phyloP scores from a whole-genome alignment of 148 eudicot genomes.

The Fagopyrum esculentum region DNA sequence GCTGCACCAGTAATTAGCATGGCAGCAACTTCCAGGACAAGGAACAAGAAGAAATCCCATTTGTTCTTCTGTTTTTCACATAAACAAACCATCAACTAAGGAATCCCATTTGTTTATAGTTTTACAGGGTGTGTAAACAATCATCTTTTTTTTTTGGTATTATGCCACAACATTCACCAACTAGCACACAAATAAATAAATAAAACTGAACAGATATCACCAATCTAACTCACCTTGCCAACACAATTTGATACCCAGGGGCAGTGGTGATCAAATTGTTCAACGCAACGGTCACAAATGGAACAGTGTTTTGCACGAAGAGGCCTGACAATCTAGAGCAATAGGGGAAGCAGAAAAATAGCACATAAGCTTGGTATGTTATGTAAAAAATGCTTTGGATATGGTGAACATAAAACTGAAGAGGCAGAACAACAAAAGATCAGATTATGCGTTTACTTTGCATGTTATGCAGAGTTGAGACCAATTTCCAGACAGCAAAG shows the following conservation, averaged over 20 bases:
- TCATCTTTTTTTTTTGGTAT: neutral
- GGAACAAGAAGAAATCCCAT: slow-evolving; percentile 91
- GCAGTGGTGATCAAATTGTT: slow-evolving; percentile 99
- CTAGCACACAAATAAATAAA: neutral
- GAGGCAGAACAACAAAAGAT: neutral
- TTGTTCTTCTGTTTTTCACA: slow-evolving; percentile 67
- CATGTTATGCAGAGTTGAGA: slow-evolving; percentile 97
- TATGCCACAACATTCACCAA: neutral
- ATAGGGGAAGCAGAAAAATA: slow-evolving; percentile 10
- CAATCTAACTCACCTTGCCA: slow-evolving; percentile 63
- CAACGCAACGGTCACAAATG: slow-evolving; percentile 97
- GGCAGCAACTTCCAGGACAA: slow-evolving; percentile 76
- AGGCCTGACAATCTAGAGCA: slow-evolving; percentile 83
- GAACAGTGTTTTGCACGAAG: slow-evolving; percentile 98
- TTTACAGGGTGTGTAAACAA: neutral
- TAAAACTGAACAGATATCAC: neutral
- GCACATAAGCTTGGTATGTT: neutral
- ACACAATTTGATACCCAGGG: slow-evolving; percentile 98
- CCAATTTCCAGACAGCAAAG: slow-evolving; percentile 93
- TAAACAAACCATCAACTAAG: neutral
- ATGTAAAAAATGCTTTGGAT: neutral
- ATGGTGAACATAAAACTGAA: neutral
- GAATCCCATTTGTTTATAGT: neutral
- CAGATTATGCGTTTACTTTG: slow-evolving; percentile 43
- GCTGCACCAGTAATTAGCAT: slow-evolving; percentile 83